These are phyloP conservation scores for Aegilops longissima DNA, from an alignment of 176 grass and related monocot species.

Conservation along the genomic window DNA sequence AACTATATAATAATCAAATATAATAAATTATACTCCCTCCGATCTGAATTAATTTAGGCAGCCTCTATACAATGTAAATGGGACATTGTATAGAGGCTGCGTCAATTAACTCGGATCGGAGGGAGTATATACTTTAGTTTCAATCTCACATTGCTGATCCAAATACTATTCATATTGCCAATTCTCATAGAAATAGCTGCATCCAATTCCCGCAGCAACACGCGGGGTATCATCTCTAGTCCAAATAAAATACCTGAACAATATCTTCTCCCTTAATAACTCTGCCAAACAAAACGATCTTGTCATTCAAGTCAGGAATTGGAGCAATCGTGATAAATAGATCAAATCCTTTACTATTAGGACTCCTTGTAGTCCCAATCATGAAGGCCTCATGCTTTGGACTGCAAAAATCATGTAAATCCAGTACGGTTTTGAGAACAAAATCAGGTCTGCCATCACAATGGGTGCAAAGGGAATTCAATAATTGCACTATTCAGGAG, in stretches of 20 bases:
- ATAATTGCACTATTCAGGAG: slow-evolving; percentile 18
- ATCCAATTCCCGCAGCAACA: no score
- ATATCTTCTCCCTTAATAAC: slow-evolving; percentile 88
- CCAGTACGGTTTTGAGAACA: slow-evolving; percentile 10
- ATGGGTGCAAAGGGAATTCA: slow-evolving; percentile 15
- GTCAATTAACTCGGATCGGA: no score
- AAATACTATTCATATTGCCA: no score
- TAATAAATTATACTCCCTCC: no score
- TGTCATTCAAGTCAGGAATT: slow-evolving; percentile 91
- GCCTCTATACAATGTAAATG: no score
- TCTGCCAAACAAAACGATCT: slow-evolving; percentile 82
- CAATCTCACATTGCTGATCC: no score
- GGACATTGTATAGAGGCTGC: no score
- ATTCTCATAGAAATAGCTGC: no score
- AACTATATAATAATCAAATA: no score
- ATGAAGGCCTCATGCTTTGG: slow-evolving; percentile 92
- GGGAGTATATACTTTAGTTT: no score
- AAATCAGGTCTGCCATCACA: background rate
- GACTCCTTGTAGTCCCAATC: slow-evolving; percentile 77
- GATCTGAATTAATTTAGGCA: no score
- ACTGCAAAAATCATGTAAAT: slow-evolving; percentile 49
- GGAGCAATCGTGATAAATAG: slow-evolving; percentile 94
- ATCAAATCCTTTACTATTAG: slow-evolving; percentile 86
- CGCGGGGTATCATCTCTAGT: no score
- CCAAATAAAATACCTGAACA: slow-evolving; percentile 69